These are phyloP conservation scores for Orbilia javanica DNA, from an alignment of 2,329 filamentous ascomycete genomes.

Conservation along the genomic window DNA sequence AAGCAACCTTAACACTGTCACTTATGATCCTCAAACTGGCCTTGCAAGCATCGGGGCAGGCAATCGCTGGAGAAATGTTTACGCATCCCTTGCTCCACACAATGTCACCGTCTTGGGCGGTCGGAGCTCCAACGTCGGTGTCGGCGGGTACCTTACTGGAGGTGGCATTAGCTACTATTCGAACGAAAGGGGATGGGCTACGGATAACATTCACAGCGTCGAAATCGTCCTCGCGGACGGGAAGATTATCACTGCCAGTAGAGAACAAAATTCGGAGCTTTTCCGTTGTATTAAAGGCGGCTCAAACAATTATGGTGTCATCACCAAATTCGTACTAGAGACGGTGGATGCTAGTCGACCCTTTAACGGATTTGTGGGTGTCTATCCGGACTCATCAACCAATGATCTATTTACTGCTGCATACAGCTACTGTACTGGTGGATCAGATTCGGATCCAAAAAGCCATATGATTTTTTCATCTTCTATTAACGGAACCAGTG, in stretches of 20 bases:
- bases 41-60: conserved; percentile 68
- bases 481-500: neutral
- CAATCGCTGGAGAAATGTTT: conserved; percentile 67
- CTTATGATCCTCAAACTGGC: conserved; percentile 63
- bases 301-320: conserved; percentile 63
- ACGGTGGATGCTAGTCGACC: neutral
- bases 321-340: conserved; percentile 61
- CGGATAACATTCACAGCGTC: conserved; percentile 69
- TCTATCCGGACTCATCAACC: conserved; percentile 1
- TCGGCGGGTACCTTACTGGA: conserved; percentile 67
- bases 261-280: conserved; percentile 67
- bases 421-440: conserved; percentile 17
- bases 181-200: conserved; percentile 67
- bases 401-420: conserved; percentile 1
- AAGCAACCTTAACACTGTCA: conserved; percentile 65
- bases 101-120: conserved; percentile 67
- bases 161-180: conserved; percentile 69
- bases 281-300: conserved; percentile 63
- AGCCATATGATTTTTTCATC: conserved; percentile 16
- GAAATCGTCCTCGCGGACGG: conserved; percentile 71
- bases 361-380: neutral
- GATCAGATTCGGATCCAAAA: conserved; percentile 30
- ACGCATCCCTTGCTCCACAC: conserved; percentile 65
- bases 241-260: conserved; percentile 67
- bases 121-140: conserved; percentile 66